Base-by-base conservation (phyloP, 2,329 filamentous ascomycete genomes). In the Hymenoscyphus scutula region DNA sequence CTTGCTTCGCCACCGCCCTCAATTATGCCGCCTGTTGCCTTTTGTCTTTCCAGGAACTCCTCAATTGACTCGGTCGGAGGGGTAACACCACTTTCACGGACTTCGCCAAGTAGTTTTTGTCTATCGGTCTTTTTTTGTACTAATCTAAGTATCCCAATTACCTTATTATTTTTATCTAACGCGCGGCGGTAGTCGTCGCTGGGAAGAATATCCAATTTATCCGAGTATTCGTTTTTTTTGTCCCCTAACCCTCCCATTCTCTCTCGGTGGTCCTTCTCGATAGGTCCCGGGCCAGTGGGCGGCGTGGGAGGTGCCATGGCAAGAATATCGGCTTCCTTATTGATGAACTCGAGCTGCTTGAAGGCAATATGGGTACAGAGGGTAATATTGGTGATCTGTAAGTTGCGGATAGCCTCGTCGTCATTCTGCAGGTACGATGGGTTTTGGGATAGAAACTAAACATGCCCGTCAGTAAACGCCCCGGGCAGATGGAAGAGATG, bases 1-100 rank as follows among this genome's bases (percentile, higher is more conserved):
- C 87, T 90, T 67, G 89, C 85, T 71, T 90, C 90, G 19, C 93
- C 93, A 32, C 92, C 92, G 38, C 93, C 95, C 73, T 97, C 90
- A 61, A 98, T 91, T 63, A 99, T 93, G 23, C 91, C 91, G 17
- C 95, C 95, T 65, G 90, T 82, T 68, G 85, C 84, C 72, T 84
- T 84, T 79, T 98, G 95, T 76, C 98, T 94, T 59, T 96, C 95
- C 17, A 99, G 81, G 73, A 98, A 99, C 78, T 99, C 95, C 70
- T 99, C 95, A 65, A 99, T 97, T 1, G 87, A 91, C 95, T 99
- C 98, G 2, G 95, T 98, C 0, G 95, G 95, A 63, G 99, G 79
- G 76, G 91, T 97, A 75, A 99, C 95, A 7, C 95, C 92, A 0
- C 92, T 86, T 61, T 91, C 84, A 77, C 99, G 99, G 0, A 99